Conservation (phyloP, 2,329 filamentous ascomycete species). For the Pleurostoma richardsiae region DNA sequence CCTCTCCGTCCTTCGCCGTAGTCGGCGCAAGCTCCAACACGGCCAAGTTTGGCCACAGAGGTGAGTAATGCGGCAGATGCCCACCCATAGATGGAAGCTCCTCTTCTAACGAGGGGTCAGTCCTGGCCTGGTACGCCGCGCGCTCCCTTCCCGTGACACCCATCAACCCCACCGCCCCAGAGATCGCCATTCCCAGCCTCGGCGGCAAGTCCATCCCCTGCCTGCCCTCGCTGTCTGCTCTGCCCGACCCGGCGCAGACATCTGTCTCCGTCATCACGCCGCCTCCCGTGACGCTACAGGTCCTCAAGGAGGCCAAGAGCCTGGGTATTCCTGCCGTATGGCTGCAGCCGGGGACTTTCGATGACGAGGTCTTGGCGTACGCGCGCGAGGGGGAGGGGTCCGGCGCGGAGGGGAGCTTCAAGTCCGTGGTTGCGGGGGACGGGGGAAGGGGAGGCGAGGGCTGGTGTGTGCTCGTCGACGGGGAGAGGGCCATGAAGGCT, state of each 20-base stretch:
- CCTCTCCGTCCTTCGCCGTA: slow-evolving; percentile 75
- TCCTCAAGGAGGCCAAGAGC: slow-evolving; percentile 72
- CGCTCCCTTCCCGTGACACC: slow-evolving; percentile 75
- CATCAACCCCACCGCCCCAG: slow-evolving; percentile 68
- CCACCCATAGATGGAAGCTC: too few species aligned
- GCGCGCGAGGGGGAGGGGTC: slow-evolving; percentile 51
- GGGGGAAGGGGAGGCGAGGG: slow-evolving; percentile 65
- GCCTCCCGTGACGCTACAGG: slow-evolving; percentile 66
- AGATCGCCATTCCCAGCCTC: slow-evolving; percentile 51
- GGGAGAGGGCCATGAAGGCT: slow-evolving; percentile 56
- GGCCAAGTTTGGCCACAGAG: slow-evolving; percentile 83
- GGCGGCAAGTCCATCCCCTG: slow-evolving; percentile 53
- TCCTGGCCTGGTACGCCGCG: slow-evolving; percentile 83
- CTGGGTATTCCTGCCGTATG: slow-evolving; percentile 72
- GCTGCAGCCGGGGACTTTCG: slow-evolving; percentile 87
- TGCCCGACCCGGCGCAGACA: slow-evolving; percentile 64
- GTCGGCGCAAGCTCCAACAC: slow-evolving; percentile 84
- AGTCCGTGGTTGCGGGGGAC: slow-evolving; percentile 62
- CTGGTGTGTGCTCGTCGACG: slow-evolving; percentile 86
- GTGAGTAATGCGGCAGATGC: slow-evolving; percentile 36
- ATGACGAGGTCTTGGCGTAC: slow-evolving; percentile 67
- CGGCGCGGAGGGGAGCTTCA: slow-evolving; percentile 38
- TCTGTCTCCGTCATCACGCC: slow-evolving; percentile 85
- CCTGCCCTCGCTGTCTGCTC: slow-evolving; percentile 57
- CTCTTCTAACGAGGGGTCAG: slow-evolving; percentile 35